Evolutionary conservation across 225 moss, liverwort and hornwort species (phyloP).

Genomic region (Neckera pumila): DNA sequence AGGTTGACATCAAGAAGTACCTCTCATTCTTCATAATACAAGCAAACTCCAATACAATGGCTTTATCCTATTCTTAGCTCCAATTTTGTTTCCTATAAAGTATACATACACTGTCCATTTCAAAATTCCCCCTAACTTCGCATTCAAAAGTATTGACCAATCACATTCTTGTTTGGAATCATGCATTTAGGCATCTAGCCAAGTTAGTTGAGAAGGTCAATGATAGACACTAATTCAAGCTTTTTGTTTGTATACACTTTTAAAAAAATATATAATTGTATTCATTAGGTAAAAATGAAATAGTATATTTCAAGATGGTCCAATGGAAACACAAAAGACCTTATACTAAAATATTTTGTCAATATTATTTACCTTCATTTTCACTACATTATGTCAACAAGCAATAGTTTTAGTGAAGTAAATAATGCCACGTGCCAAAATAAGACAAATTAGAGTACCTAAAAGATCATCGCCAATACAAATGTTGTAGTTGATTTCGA

Average conservation of each 20-base stretch:
- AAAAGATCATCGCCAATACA: background rate
- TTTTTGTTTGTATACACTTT: background rate
- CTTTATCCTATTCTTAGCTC: fast-evolving
- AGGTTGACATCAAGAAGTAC: background rate
- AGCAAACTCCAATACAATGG: background rate
- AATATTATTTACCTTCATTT: background rate
- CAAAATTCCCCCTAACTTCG: too few relatives aligned
- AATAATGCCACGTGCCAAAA: fast-evolving
- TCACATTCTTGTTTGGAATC: background rate
- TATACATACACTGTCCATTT: fast-evolving
- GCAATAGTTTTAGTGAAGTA: background rate
- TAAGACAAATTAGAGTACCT: background rate
- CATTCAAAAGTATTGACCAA: too few relatives aligned
- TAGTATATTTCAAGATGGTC: fast-evolving
- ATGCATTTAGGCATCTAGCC: background rate
- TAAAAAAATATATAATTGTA: background rate
- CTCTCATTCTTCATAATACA: fast-evolving
- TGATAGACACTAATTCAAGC: fast-evolving
- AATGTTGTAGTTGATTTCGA: fast-evolving
- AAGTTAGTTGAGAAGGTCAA: background rate
- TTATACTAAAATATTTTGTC: background rate
- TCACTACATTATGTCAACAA: background rate
- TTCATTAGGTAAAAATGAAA: background rate
- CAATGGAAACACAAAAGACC: background rate
- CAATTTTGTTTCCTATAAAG: fast-evolving